Conservation (phyloP, 805 yeast species). For the Teunomyces pallodes region DNA sequence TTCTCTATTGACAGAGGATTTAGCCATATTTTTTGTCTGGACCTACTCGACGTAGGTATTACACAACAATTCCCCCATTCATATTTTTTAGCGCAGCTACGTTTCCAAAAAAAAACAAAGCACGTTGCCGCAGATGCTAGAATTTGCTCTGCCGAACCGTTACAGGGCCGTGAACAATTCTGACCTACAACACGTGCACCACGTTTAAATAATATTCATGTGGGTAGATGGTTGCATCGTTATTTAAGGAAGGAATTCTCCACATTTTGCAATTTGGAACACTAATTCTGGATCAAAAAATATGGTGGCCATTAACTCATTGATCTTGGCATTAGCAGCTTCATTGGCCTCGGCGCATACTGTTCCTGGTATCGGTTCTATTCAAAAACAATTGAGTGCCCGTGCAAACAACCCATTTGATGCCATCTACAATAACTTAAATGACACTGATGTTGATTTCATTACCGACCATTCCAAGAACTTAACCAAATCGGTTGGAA, state of each 20-base stretch:
- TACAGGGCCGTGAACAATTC: neutral
- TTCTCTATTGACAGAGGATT: too few relatives aligned
- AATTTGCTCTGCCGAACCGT: neutral
- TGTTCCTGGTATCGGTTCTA: slow-evolving; percentile 24
- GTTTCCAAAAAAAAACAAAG: neutral
- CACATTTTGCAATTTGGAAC: neutral
- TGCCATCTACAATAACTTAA: slow-evolving; percentile 22
- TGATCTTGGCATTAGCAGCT: slow-evolving; percentile 1
- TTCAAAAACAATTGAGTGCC: slow-evolving; percentile 20
- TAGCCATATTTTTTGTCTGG: too few relatives aligned
- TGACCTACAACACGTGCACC: neutral
- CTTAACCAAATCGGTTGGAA: slow-evolving; percentile 29
- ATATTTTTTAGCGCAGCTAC: neutral
- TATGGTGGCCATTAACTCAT: neutral
- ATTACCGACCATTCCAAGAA: slow-evolving; percentile 24
- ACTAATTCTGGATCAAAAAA: neutral
- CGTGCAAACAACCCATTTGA: slow-evolving; percentile 24
- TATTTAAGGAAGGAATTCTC: neutral
- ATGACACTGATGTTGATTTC: slow-evolving; percentile 26
- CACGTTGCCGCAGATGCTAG: slow-evolving; percentile 1
- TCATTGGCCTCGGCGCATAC: slow-evolving; percentile 15
- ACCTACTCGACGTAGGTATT: too few relatives aligned
- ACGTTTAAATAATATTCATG: neutral
- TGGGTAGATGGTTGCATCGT: neutral
- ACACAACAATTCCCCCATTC: neutral